Percentiles rank a stretch among this genome's conserved stretches.
Conservation (phyloP, 257 asterid species). For the Solanum gracilifrons region DNA sequence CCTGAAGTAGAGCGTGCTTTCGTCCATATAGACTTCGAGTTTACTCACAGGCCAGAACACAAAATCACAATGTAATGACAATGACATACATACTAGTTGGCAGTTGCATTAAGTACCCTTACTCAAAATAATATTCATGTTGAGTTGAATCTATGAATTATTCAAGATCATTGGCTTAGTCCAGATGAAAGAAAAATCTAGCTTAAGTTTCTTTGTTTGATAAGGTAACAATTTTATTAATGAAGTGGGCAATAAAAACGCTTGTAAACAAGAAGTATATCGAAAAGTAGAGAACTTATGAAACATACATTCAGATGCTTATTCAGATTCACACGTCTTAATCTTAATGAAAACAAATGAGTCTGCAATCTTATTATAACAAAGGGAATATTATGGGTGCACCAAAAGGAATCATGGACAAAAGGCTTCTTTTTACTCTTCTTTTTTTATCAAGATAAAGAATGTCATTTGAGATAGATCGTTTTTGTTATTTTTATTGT, state of each 20-base stretch:
- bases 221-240: neutral
- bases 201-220: neutral
- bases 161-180: neutral
- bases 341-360: neutral
- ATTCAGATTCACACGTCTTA: neutral
- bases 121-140: neutral
- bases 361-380: neutral
- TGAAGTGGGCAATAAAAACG: neutral
- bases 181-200: neutral
- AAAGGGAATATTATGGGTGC: neutral
- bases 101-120: neutral
- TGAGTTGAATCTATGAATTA: neutral
- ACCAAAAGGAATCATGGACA: neutral
- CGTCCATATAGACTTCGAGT: conserved; percentile 88
- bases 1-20: conserved; percentile 91
- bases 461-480: neutral
- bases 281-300: neutral
- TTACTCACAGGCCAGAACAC: conserved; percentile 81
- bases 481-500: no score
- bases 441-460: neutral
- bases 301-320: neutral
- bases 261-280: neutral
- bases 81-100: neutral
- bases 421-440: neutral
- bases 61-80: neutral